phyloP scores from a whole-genome alignment of 306 rosid genomes.

The Hippophae tibetana region DNA sequence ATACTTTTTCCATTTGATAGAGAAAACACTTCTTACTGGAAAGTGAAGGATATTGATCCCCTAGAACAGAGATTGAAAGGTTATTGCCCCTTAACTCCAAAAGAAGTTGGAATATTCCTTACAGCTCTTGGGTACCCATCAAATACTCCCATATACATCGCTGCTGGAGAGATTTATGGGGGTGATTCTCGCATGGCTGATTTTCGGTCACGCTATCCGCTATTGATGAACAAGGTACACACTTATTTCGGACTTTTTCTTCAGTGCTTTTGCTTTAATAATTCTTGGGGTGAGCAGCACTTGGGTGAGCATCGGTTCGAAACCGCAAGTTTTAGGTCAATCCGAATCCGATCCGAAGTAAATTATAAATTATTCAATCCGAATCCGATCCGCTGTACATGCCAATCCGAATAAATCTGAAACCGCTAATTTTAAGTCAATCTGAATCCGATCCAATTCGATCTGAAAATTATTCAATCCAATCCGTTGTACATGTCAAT shows the following conservation, averaged over 20 bases:
- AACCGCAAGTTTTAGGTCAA: too few species aligned
- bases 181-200: conserved; percentile 74
- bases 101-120: conserved; percentile 87
- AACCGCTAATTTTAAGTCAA: too few species aligned
- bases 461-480: too few species aligned
- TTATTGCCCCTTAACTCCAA: conserved; percentile 85
- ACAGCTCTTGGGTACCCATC: conserved; percentile 78
- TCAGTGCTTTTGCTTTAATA: too few species aligned
- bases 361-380: too few species aligned
- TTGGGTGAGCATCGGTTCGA: too few species aligned
- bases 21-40: conserved; percentile 76
- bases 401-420: too few species aligned
- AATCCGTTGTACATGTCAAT: too few species aligned
- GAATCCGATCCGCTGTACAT: too few species aligned
- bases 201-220: conserved; percentile 65
- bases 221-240: conserved; percentile 72
- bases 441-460: too few species aligned
- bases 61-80: conserved; percentile 78
- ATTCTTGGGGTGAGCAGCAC: too few species aligned
- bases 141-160: conserved; percentile 77
- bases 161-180: conserved; percentile 91
- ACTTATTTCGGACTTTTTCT: conserved; percentile 7
- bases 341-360: too few species aligned
- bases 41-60: conserved; percentile 70
- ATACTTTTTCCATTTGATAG: conserved; percentile 29